Conservation (phyloP, 1,139 yeast species). For the Geotrichum histeridarum region DNA sequence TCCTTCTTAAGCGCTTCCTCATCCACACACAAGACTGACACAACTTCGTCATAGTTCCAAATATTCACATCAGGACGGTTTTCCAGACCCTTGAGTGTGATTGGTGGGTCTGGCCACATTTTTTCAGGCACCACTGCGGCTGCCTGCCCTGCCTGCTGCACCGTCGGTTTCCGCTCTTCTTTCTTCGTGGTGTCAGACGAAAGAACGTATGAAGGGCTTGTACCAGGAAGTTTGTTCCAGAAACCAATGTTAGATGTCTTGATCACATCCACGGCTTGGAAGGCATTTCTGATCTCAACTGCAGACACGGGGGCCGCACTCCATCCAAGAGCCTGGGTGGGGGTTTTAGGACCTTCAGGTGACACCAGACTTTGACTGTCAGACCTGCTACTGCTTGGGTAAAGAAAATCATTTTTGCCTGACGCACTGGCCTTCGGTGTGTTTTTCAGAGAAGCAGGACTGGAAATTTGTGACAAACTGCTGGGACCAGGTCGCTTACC, state of each 20-base stretch:
- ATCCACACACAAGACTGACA: neutral
- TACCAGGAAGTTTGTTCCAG: no score
- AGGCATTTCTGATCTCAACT: constrained; percentile 4
- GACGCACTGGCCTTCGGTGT: no score
- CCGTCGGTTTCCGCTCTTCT: constrained; percentile 27
- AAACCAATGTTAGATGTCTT: neutral
- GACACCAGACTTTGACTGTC: no score
- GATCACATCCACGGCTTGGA: neutral
- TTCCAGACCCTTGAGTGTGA: neutral
- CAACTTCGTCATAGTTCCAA: constrained; percentile 1
- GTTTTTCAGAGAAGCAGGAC: neutral
- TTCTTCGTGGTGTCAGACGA: neutral
- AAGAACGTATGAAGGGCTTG: constrained; percentile 15
- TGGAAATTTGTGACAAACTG: neutral
- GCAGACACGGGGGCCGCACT: constrained; percentile 9
- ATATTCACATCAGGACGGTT: neutral
- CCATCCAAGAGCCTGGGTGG: neutral
- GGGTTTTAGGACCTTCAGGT: no score
- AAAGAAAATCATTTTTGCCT: no score
- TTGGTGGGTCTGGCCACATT: neutral
- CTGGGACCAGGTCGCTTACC: neutral
- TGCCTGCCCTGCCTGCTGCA: neutral
- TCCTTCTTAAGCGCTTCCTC: neutral
- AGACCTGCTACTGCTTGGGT: no score
- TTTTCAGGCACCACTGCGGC: neutral